A percentile compares a stretch with the other conserved stretches of the same genome.
Conservation (phyloP, 169 alveolate genomes). For the Babesia ovis region DNA sequence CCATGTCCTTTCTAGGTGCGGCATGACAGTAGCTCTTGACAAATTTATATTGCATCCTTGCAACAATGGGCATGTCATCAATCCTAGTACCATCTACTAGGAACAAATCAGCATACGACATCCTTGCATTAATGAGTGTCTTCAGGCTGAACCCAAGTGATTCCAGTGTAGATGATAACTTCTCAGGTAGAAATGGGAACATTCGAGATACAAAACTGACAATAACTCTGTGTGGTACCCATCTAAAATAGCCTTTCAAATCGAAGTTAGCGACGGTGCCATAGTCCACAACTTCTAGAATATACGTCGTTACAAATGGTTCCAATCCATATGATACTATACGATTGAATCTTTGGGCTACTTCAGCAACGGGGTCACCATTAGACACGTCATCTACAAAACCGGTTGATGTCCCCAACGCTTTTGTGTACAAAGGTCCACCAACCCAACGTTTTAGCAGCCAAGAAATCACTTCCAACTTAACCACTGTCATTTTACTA, state of each 20-base stretch:
- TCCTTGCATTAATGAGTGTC: background rate
- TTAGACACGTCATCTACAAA: background rate
- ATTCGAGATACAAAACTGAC: background rate
- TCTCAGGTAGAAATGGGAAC: slow-evolving; percentile 15
- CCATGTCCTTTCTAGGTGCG: background rate
- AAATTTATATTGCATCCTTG: slow-evolving; percentile 19
- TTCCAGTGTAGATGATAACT: slow-evolving; percentile 14
- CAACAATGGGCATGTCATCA: background rate
- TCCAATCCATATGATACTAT: slow-evolving; percentile 6
- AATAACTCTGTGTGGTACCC: background rate
- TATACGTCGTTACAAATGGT: background rate
- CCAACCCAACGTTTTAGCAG: slow-evolving; percentile 17
- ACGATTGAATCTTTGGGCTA: background rate
- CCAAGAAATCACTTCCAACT: slow-evolving; percentile 14
- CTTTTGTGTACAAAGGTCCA: background rate
- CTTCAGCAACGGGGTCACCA: background rate
- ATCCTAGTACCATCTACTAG: slow-evolving; percentile 17
- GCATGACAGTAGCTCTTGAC: background rate
- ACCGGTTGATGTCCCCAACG: background rate
- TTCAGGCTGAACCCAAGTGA: slow-evolving; percentile 11
- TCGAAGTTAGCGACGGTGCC: background rate
- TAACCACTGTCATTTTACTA: background rate
- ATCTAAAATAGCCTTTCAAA: background rate
- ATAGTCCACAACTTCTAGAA: slow-evolving; percentile 1
- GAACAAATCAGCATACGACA: slow-evolving; percentile 6